Percentiles rank a stretch among this genome's conserved stretches.
These are phyloP conservation scores for Fusarium nodosum DNA, from an alignment of 2,329 filamentous ascomycete genomes.

Conservation along the genomic window DNA sequence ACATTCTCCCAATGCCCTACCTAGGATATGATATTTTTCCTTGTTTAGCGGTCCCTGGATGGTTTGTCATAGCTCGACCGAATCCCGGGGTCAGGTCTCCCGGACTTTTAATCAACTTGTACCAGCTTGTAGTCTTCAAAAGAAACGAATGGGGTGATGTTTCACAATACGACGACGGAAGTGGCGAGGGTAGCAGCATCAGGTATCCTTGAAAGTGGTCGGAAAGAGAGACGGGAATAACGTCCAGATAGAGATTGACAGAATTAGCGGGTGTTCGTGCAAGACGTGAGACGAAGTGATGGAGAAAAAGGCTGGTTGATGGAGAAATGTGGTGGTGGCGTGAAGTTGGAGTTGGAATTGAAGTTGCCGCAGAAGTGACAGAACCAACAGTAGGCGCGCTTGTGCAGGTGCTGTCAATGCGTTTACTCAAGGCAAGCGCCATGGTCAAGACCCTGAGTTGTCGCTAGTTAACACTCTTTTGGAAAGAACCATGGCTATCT, in stretches of 20 bases:
- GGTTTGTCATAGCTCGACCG: too few species aligned
- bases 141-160: background rate
- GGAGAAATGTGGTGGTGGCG: conserved; percentile 8
- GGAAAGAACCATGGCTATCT: conserved; percentile 14
- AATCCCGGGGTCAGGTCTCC: background rate
- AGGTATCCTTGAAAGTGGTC: background rate
- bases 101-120: background rate
- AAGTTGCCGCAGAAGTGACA: conserved; percentile 19
- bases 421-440: conserved; percentile 34
- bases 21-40: background rate
- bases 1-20: background rate
- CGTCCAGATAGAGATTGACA: background rate
- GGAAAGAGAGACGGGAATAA: background rate
- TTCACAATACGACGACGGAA: background rate
- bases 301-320: background rate
- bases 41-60: background rate
- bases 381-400: conserved; percentile 22
- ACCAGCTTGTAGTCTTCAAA: background rate
- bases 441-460: conserved; percentile 25
- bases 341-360: conserved; percentile 32
- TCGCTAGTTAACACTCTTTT: conserved; percentile 9
- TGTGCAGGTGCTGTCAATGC: conserved; percentile 31
- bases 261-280: background rate
- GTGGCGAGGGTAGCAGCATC: background rate
- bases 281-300: background rate